Conservation (phyloP, 352 stramenopile species). For the Globisporangium sylvaticum region DNA sequence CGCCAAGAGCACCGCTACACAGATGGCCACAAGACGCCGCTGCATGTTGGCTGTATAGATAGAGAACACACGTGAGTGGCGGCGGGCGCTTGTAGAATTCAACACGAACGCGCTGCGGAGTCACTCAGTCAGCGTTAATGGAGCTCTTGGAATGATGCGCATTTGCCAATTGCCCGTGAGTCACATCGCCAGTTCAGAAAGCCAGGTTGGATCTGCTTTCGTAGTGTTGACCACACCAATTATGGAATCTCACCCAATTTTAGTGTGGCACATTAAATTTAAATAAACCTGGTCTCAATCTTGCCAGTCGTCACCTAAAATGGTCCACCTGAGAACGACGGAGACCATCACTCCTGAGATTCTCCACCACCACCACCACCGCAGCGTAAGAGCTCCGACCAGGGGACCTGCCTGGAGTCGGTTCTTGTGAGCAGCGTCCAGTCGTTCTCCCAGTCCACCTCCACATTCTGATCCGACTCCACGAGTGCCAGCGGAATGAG, state of each 20-base stretch:
- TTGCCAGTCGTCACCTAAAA: neutral
- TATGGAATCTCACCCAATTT: neutral
- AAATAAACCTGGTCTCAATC: neutral
- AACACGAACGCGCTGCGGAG: neutral
- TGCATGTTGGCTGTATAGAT: neutral
- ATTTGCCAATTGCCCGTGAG: neutral
- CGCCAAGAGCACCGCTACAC: neutral
- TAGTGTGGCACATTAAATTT: neutral
- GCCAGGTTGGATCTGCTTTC: neutral
- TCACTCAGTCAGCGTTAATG: neutral
- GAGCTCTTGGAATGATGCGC: neutral
- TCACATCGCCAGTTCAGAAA: slow-evolving; percentile 10
- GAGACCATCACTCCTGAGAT: neutral
- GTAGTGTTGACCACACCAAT: neutral
- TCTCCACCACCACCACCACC: too few relatives aligned
- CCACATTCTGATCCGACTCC: neutral
- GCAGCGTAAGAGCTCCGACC: slow-evolving; percentile 1
- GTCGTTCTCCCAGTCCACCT: neutral
- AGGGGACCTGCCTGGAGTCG: neutral
- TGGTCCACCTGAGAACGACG: neutral
- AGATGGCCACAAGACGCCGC: neutral
- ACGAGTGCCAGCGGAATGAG: slow-evolving; percentile 1
- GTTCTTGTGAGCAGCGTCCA: neutral
- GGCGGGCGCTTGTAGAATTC: neutral
- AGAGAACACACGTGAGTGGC: neutral